Base-by-base conservation (phyloP, 495 filamentous ascomycete species). In the Trichoderma orchidacearum region DNA sequence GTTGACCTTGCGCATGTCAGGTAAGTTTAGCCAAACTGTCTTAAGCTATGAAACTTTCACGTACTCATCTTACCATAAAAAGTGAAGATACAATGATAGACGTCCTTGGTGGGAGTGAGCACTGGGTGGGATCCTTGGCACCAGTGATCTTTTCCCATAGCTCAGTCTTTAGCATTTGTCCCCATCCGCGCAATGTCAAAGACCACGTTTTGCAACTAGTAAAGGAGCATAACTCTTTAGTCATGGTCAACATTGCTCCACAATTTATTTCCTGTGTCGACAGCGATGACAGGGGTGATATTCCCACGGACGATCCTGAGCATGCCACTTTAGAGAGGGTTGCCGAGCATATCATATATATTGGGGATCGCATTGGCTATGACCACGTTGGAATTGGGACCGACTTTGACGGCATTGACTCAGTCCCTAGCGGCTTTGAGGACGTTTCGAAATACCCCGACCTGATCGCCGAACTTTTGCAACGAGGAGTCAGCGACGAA, bases 371-470 rank as follows among this genome's bases (percentile, higher is more conserved):
- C 34, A 84, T 87, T 50, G 87, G 87, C 17, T 90, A 77, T 60
- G 83, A 86, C 12, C 75, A 90, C 67, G 86, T 90, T 17, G 87
- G 87, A 0, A 61, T 90, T 29, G 86, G 87, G 0, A 82, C 80
- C 15, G 86, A 91, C 66, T 90, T 84, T 61, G 87, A 89, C 59
- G 87, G 87, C 25, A 84, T 84, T 38, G 57, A 58, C 1, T 66
- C 53, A 0, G 78, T 77, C 0, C 85, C 85, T 1, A 62, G 67
- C 58, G 85, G 85, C 0, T 59, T 89, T 59, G 82, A 82, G 21
- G 90, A 96, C 69, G 90, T 96, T 28, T 83, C 82, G 52, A 89
- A 86, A 65, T 95, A 83, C 66, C 92, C 93, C 1, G 81, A 82
- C 50, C 68, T 98, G 55, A 80, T 96, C 5, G 83, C 78, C 5